These are phyloP conservation scores for Umbelopsis sp. DNA, from an alignment of 371 early-diverging fungal species.

Conservation along the genomic window DNA sequence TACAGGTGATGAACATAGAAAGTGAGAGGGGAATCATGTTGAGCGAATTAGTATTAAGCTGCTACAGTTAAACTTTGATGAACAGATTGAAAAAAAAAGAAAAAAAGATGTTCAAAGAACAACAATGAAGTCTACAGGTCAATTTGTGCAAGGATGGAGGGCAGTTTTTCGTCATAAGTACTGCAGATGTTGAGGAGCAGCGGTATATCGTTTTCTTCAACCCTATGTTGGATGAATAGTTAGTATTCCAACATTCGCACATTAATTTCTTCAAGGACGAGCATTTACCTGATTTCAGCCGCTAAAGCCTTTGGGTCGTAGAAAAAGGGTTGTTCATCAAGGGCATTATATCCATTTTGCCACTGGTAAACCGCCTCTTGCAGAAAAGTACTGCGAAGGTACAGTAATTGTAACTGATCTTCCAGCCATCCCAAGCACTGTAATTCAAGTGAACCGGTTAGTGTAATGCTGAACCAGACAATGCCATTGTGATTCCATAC, in stretches of 20 bases:
- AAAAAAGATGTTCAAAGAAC: background rate
- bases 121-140: background rate
- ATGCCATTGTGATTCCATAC: slow-evolving; percentile 18
- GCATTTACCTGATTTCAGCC: slow-evolving; percentile 36
- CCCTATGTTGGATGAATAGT: slow-evolving; percentile 12
- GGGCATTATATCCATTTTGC: slow-evolving; percentile 4
- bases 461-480: slow-evolving; percentile 14
- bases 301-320: slow-evolving; percentile 30
- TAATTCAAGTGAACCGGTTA: background rate
- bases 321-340: slow-evolving; percentile 22
- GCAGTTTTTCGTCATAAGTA: slow-evolving; percentile 36
- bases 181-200: slow-evolving; percentile 45
- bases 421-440: slow-evolving; percentile 36
- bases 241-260: background rate
- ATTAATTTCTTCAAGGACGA: background rate
- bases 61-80: background rate
- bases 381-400: slow-evolving; percentile 42
- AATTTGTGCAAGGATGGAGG: slow-evolving; percentile 6
- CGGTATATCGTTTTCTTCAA: slow-evolving; percentile 42
- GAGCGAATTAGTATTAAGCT: slow-evolving; percentile 5
- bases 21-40: slow-evolving; percentile 1
- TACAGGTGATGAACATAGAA: slow-evolving; percentile 11
- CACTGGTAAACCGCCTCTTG: slow-evolving; percentile 42
- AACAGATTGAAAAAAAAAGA: background rate
- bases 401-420: slow-evolving; percentile 46